phyloP scores from a whole-genome alignment of 257 asterid species.

The Salvia splendens region DNA sequence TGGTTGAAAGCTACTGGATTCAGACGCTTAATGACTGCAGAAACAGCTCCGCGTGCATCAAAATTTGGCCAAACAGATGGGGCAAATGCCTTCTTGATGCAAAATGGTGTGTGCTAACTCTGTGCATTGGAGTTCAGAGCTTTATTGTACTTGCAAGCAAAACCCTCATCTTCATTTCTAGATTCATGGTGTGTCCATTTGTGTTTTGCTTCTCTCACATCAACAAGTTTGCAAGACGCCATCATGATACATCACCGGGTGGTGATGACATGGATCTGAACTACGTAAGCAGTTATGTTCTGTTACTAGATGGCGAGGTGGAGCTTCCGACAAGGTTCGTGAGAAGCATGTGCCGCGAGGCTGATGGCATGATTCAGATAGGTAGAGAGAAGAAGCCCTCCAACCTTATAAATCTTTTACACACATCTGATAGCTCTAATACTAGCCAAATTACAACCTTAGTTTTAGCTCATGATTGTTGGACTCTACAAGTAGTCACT shows the following conservation, averaged over 20 bases:
- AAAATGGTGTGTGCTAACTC: background rate
- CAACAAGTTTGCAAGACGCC: too few relatives aligned
- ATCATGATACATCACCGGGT: background rate
- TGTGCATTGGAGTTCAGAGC: background rate
- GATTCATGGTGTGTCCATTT: background rate
- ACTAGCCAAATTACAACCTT: constrained; percentile 8
- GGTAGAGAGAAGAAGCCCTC: constrained; percentile 30
- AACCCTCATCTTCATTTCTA: background rate
- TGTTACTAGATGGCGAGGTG: constrained; percentile 19
- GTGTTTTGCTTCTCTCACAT: background rate
- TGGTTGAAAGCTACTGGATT: constrained; percentile 2
- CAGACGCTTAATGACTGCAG: constrained; percentile 12
- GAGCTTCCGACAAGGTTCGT: background rate
- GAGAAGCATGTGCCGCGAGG: constrained; percentile 24
- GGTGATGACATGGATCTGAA: too few relatives aligned
- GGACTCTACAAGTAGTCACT: constrained; percentile 40
- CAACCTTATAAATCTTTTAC: constrained; percentile 20
- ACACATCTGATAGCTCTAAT: constrained; percentile 8
- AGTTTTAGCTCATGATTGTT: constrained; percentile 31
- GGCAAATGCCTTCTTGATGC: background rate
- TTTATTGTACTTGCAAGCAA: background rate
- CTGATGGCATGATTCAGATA: constrained; percentile 14
- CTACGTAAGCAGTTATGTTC: constrained; percentile 4
- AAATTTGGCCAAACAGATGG: background rate
- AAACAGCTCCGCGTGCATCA: background rate